Percentiles rank a stretch among this genome's conserved stretches.
phyloP scores from a whole-genome alignment of 768 basidiomycete genomes.

The Boletus tylopilopsis region DNA sequence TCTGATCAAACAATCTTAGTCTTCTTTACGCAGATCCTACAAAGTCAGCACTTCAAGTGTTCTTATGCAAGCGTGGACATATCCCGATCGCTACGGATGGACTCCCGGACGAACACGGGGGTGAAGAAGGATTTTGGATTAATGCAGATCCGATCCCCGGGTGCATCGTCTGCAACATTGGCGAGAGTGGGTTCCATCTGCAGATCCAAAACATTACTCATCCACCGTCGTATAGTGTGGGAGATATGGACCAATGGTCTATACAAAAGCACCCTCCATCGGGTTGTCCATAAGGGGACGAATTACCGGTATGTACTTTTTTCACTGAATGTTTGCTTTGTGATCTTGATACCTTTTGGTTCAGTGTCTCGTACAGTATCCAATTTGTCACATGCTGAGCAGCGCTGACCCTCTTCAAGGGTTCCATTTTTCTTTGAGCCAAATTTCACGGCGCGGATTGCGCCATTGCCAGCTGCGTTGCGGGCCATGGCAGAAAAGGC shows the following conservation, averaged over 20 bases:
- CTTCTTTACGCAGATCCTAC: slow-evolving; percentile 85
- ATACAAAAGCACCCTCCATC: slow-evolving; percentile 86
- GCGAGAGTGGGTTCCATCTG: slow-evolving; percentile 62
- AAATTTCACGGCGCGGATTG: slow-evolving; percentile 68
- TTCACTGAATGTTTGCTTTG: neutral
- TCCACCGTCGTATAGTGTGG: slow-evolving; percentile 60
- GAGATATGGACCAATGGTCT: slow-evolving; percentile 87
- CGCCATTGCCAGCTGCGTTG: slow-evolving; percentile 59
- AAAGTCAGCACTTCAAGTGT: slow-evolving; percentile 78
- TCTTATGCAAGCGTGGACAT: slow-evolving; percentile 45
- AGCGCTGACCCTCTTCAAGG: slow-evolving; percentile 34
- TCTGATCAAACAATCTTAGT: slow-evolving; percentile 38
- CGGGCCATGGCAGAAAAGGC: slow-evolving; percentile 30
- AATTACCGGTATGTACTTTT: slow-evolving; percentile 51
- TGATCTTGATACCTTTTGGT: slow-evolving; percentile 6
- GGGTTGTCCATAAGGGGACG: slow-evolving; percentile 72
- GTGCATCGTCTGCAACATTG: slow-evolving; percentile 88
- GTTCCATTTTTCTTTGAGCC: slow-evolving; percentile 96
- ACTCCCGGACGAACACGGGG: slow-evolving; percentile 49
- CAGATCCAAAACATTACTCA: neutral
- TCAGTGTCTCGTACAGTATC: slow-evolving; percentile 67
- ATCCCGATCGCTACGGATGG: slow-evolving; percentile 28
- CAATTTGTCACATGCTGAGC: neutral
- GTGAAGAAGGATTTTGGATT: slow-evolving; percentile 70
- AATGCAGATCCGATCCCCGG: slow-evolving; percentile 79